phyloP scores from a whole-genome alignment of 345 rosid genomes.

The Diplotaxis tenuifolia region DNA sequence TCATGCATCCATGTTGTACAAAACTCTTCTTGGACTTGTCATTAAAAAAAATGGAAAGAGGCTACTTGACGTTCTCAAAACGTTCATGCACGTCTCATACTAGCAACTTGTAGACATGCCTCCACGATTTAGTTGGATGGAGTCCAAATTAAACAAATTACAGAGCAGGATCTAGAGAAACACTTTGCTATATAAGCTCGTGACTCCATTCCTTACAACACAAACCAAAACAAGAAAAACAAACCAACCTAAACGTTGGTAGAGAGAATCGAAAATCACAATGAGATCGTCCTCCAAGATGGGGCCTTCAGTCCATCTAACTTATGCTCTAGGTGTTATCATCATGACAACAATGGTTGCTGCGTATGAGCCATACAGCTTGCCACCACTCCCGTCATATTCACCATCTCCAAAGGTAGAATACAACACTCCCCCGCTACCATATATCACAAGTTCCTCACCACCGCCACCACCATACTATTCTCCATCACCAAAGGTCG shows the following conservation, averaged over 20 bases:
- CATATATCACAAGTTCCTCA: background rate
- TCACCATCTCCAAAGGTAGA: background rate
- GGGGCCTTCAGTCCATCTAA: conserved; percentile 29
- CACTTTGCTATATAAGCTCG: conserved; percentile 20
- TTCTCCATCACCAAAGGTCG: background rate
- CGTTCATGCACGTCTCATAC: conserved; percentile 31
- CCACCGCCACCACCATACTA: background rate
- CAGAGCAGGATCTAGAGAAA: too few species aligned
- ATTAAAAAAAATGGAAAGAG: background rate
- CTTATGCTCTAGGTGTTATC: conserved; percentile 13
- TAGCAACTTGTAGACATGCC: conserved; percentile 13
- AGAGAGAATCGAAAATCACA: background rate
- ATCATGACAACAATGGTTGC: conserved; percentile 20
- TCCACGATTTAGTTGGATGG: conserved; percentile 20
- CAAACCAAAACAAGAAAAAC: conserved; percentile 8
- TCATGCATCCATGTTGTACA: conserved; percentile 3
- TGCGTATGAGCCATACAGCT: too few species aligned
- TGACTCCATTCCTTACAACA: background rate
- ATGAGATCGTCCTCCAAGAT: conserved; percentile 17
- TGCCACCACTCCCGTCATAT: too few species aligned
- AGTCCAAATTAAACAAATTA: background rate
- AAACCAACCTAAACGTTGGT: conserved; percentile 23
- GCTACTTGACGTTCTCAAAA: conserved; percentile 12
- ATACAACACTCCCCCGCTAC: background rate
- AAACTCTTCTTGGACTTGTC: background rate